A percentile compares a stretch with the other conserved stretches of the same genome.
These are phyloP conservation scores for Magnolia changhungtana DNA, from an alignment of 164 flowering plant species.

Conservation along the genomic window DNA sequence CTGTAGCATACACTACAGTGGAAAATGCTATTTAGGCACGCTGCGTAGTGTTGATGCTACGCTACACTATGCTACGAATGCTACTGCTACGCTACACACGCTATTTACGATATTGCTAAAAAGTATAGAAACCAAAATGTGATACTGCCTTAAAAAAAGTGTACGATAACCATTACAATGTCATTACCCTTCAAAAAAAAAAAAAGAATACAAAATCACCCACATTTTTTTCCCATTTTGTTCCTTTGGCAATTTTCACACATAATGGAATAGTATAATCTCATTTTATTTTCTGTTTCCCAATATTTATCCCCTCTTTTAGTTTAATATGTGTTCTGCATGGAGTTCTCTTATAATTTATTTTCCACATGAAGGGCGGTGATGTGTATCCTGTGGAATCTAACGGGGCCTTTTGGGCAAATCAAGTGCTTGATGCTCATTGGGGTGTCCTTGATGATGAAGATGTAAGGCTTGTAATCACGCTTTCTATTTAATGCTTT, in stretches of 20 bases:
- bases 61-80: too few relatives aligned
- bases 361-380: conserved; percentile 49
- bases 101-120: too few relatives aligned
- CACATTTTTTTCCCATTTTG: neutral
- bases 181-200: too few relatives aligned
- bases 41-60: too few relatives aligned
- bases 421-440: conserved; percentile 92
- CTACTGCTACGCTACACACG: too few relatives aligned
- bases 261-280: neutral
- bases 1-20: too few relatives aligned
- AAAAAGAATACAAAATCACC: neutral
- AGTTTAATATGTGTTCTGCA: neutral
- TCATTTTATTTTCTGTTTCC: neutral
- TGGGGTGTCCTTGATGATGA: conserved; percentile 90
- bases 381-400: conserved; percentile 98
- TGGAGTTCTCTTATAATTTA: neutral
- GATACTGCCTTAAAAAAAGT: too few relatives aligned
- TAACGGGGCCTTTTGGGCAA: conserved; percentile 36
- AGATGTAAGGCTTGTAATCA: conserved; percentile 57
- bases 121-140: too few relatives aligned
- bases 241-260: neutral
- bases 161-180: too few relatives aligned
- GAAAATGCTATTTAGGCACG: too few relatives aligned
- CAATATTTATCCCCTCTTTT: neutral
- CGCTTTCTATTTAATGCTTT: neutral